Conservation (phyloP, 2,329 filamentous ascomycete genomes). For the Trichocomaceae sp. region DNA sequence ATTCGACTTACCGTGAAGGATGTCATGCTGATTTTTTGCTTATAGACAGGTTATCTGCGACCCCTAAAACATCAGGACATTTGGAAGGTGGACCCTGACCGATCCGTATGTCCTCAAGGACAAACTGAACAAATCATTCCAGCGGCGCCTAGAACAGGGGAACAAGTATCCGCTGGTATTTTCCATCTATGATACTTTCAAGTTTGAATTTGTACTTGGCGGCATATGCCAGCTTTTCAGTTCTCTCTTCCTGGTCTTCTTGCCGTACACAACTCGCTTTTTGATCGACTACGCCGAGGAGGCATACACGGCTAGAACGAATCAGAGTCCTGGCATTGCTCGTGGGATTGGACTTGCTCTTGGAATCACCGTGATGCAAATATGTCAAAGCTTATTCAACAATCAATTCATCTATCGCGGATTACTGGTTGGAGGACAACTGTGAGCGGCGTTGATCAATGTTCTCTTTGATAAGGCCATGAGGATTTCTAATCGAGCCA, state of each 20-base stretch:
- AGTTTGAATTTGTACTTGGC: conserved; percentile 75
- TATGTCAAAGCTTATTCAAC: conserved; percentile 69
- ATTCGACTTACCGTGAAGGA: neutral
- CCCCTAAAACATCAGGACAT: conserved; percentile 78
- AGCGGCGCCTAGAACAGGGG: conserved; percentile 59
- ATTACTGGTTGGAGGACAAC: conserved; percentile 84
- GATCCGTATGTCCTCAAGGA: conserved; percentile 64
- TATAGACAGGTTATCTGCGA: conserved; percentile 78
- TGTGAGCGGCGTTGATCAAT: conserved; percentile 72
- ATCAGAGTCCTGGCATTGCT: conserved; percentile 59
- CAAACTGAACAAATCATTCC: conserved; percentile 62
- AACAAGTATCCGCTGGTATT: conserved; percentile 67
- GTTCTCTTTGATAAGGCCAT: conserved; percentile 90
- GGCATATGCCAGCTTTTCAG: conserved; percentile 68
- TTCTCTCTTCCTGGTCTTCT: conserved; percentile 68
- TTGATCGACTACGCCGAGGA: conserved; percentile 79
- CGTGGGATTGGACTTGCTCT: conserved; percentile 75
- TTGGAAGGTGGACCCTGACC: conserved; percentile 77
- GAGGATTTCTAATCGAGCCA: too few species aligned
- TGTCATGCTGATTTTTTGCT: neutral
- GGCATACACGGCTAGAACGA: conserved; percentile 62
- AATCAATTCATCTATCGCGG: conserved; percentile 92
- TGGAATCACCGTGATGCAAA: conserved; percentile 79
- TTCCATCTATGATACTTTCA: conserved; percentile 82
- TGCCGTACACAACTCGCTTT: conserved; percentile 79